Percentiles rank a stretch among this genome's conserved stretches.
phyloP scores from a whole-genome alignment of 306 rosid genomes.

The Vicia sativa region DNA sequence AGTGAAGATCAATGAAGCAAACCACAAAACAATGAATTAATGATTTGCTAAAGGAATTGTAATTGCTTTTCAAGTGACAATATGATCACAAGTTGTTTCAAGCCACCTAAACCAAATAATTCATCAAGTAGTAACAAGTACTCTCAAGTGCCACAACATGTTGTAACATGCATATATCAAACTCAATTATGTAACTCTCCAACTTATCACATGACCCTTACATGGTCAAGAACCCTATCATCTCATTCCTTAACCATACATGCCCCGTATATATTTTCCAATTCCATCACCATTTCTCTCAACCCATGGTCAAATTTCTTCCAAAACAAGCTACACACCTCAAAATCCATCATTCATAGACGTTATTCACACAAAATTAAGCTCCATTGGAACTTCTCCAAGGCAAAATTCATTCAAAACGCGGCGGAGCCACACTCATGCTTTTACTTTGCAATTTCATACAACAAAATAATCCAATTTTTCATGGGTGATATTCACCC shows the following conservation, averaged over 20 bases:
- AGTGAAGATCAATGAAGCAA: not conserved
- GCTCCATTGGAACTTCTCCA: not conserved
- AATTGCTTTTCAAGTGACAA: not conserved
- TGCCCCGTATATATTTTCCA: not conserved
- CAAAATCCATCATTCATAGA: not conserved
- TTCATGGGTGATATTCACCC: not conserved
- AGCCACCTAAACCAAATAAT: not conserved
- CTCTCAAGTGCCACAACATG: not conserved
- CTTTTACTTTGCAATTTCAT: constrained; percentile 5
- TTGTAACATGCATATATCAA: constrained; percentile 3
- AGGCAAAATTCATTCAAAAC: not conserved
- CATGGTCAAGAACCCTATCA: not conserved
- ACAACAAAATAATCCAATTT: not conserved
- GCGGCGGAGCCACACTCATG: not conserved
- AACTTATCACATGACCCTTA: not conserved
- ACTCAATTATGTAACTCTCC: not conserved
- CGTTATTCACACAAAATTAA: not conserved
- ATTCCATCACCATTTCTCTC: not conserved
- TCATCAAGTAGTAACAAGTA: not conserved
- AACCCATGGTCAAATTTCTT: not conserved
- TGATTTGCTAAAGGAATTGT: not conserved
- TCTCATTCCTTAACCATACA: not conserved
- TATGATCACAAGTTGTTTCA: constrained; percentile 5
- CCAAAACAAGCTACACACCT: not conserved
- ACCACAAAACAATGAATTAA: not conserved